Percentiles rank a stretch among this genome's conserved stretches.
These are phyloP conservation scores for Boletus vermiculosoides DNA, from an alignment of 768 basidiomycete genomes.

Conservation along the genomic window DNA sequence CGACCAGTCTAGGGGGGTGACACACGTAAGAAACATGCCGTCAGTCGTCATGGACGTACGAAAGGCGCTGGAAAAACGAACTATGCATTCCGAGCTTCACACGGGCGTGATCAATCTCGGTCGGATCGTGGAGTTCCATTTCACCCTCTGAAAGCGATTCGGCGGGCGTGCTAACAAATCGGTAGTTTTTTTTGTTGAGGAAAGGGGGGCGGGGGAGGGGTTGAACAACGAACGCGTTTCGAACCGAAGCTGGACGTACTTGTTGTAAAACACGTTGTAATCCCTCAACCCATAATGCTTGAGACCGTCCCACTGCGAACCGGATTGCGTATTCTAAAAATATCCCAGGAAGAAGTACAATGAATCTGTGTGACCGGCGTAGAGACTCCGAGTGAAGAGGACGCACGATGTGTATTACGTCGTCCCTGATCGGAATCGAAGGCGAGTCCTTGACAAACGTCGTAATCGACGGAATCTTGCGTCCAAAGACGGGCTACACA, in stretches of 20 bases:
- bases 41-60: background rate
- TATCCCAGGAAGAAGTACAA: background rate
- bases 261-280: constrained; percentile 61
- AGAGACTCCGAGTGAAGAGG: background rate
- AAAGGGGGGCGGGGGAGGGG: too few relatives aligned
- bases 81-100: constrained; percentile 67
- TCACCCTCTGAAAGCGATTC: constrained; percentile 44
- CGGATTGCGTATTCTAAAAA: constrained; percentile 64
- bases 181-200: too few relatives aligned
- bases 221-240: background rate
- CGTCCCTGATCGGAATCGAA: constrained; percentile 33
- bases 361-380: background rate
- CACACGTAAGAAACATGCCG: background rate
- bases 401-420: constrained; percentile 56
- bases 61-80: constrained; percentile 32
- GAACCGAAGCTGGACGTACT: constrained; percentile 36
- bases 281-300: constrained; percentile 54
- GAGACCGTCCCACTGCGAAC: constrained; percentile 69
- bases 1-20: constrained; percentile 54
- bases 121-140: constrained; percentile 48
- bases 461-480: constrained; percentile 52
- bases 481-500: constrained; percentile 52
- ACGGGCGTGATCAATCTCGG: constrained; percentile 43
- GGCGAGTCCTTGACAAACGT: constrained; percentile 32
- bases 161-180: constrained; percentile 39